Percentiles rank a stretch among this genome's conserved stretches.
Evolutionary conservation across 2,329 filamentous ascomycete genomes (phyloP).

Genomic region (Didymella exigua): DNA sequence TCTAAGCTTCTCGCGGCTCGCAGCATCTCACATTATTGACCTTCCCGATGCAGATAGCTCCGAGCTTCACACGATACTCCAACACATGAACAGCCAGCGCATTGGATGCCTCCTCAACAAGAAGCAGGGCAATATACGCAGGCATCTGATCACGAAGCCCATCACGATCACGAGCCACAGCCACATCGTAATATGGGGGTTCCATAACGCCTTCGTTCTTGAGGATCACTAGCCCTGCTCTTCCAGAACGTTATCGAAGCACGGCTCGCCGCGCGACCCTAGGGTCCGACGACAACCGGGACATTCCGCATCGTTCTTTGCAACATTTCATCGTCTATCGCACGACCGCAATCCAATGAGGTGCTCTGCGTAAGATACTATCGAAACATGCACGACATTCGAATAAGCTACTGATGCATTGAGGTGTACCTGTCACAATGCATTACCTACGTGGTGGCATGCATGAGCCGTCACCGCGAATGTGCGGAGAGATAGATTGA

Average conservation of each 20-base stretch:
- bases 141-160: conserved; percentile 1
- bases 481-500: conserved; percentile 2
- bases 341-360: conserved; percentile 18
- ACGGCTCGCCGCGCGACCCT: conserved; percentile 20
- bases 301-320: conserved; percentile 25
- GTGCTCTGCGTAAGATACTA: conserved; percentile 6
- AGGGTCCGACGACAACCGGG: conserved; percentile 25
- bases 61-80: conserved; percentile 2
- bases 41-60: conserved; percentile 17
- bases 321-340: conserved; percentile 33
- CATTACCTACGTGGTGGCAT: conserved; percentile 15
- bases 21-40: conserved; percentile 1
- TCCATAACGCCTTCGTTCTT: conserved; percentile 6
- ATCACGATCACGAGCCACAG: conserved; percentile 8
- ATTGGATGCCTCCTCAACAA: conserved; percentile 10
- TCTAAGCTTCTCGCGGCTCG: conserved; percentile 10
- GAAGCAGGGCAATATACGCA: conserved; percentile 11
- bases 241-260: conserved; percentile 30
- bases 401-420: conserved; percentile 28
- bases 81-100: conserved; percentile 1
- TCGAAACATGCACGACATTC: conserved; percentile 18
- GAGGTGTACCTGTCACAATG: conserved; percentile 21
- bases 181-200: conserved; percentile 1
- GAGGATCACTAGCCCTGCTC: conserved; percentile 4
- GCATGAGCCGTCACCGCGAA: conserved; percentile 6